Base-by-base conservation (phyloP, 306 rosid species). In the Begonia peltatifolia region DNA sequence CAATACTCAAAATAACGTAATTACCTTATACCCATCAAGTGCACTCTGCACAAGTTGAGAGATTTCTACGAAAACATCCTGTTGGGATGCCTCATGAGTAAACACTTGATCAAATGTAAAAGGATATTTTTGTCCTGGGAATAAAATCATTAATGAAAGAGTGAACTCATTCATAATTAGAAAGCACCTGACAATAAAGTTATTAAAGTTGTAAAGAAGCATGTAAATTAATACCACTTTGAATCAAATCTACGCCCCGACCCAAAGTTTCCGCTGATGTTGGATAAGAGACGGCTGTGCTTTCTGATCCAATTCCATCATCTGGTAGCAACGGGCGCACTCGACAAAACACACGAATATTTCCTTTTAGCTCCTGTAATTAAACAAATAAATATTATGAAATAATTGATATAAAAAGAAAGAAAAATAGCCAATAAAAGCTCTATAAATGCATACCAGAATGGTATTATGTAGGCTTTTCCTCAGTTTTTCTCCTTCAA, bases 41-140 rank as follows among this genome's bases (percentile, higher is more conserved):
- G 99, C 99, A 75, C 95, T 92, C 62, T 86, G 99, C 11, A 92
- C 95, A 51, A 92, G 70, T 59, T 92, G 99, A 10, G 99, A 86
- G 73, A 92, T 77, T 65, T 92, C 99, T 2, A 67, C 69, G 64
- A 92, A 92, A 63, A 86, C 92, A 42, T 92, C 93, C 30, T 74
- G 78, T 63, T 92, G 96, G 46, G 96, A 76, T 49, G 99, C 81
- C 43, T 70, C 83, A 4, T 92, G 93, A 65, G 50, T 68, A 62
- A 92, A 92, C 54, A 86, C 99, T 68, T 92, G 83, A 69, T 92
- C 99, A 83, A 86, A 92, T 51, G 94, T 83, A 69, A 92, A 92
- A 65, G 79, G 76, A 51, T 64, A 78, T 61, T 73, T 83, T 56
- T 92, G 92, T 63, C 96, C 99, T 83, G 52, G 68, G 46, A 23